Percentiles rank a stretch among this genome's conserved stretches.
Evolutionary conservation across 805 yeast genomes (phyloP).

Genomic region (Teunomyces gatunensis): DNA sequence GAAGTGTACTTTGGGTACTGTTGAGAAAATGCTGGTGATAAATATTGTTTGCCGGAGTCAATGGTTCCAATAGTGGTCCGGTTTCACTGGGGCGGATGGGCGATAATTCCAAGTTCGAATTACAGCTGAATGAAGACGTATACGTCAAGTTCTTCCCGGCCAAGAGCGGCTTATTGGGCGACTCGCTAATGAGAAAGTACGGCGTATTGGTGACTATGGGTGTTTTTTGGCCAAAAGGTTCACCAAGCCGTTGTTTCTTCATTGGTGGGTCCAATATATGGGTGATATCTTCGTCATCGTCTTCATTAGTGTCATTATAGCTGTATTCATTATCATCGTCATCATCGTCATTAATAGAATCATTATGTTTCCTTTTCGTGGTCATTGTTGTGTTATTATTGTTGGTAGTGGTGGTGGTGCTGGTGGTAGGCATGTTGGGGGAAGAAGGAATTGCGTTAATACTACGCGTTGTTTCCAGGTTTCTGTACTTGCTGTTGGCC

Average conservation of each 20-base stretch:
- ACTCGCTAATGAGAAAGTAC: constrained; percentile 24
- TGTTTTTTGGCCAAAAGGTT: constrained; percentile 9
- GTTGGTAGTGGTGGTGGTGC: background rate
- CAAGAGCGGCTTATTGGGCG: constrained; percentile 40
- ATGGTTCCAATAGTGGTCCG: constrained; percentile 65
- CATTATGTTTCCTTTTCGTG: constrained; percentile 12
- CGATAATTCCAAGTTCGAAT: constrained; percentile 60
- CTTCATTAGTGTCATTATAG: constrained; percentile 5
- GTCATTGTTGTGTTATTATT: background rate
- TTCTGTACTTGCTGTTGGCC: constrained; percentile 8
- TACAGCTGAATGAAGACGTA: constrained; percentile 66
- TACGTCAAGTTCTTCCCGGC: constrained; percentile 47
- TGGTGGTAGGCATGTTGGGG: constrained; percentile 17
- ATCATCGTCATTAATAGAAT: constrained; percentile 15
- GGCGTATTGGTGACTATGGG: constrained; percentile 14
- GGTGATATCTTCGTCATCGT: constrained; percentile 5
- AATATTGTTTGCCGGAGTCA: constrained; percentile 44
- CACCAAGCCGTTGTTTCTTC: constrained; percentile 16
- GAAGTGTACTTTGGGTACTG: background rate
- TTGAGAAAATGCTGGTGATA: constrained; percentile 7
- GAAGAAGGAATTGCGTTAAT: constrained; percentile 31
- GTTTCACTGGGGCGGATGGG: constrained; percentile 58
- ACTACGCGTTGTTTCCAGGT: constrained; percentile 11
- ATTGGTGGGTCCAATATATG: constrained; percentile 11
- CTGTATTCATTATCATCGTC: constrained; percentile 15